phyloP scores from a whole-genome alignment of 495 filamentous ascomycete genomes.

The Oidiodendron maius region DNA sequence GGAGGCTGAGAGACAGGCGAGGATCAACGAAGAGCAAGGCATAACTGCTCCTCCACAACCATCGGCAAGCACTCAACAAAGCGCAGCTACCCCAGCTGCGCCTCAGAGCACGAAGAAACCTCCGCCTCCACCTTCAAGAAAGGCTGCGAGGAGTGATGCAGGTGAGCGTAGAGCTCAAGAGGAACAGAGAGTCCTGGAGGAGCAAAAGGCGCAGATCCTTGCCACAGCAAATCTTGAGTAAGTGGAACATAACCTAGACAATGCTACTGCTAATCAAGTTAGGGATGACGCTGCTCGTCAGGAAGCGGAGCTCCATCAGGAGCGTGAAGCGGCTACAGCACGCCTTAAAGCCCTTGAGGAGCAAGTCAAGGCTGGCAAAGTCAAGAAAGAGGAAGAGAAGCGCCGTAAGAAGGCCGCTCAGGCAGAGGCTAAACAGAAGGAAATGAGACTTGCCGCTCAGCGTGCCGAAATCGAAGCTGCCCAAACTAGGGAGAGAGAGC shows the following conservation, averaged over 20 bases:
- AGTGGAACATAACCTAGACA: slow-evolving; percentile 33
- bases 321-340: slow-evolving; percentile 76
- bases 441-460: slow-evolving; percentile 75
- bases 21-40: slow-evolving; percentile 77
- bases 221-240: slow-evolving; percentile 80
- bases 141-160: slow-evolving; percentile 58
- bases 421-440: slow-evolving; percentile 82
- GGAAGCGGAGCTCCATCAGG: slow-evolving; percentile 71
- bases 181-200: slow-evolving; percentile 51
- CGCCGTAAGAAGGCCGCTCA: slow-evolving; percentile 81
- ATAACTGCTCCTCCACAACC: slow-evolving; percentile 39
- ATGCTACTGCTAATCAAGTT: slow-evolving; percentile 28
- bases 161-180: slow-evolving; percentile 47
- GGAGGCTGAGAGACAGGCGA: slow-evolving; percentile 78
- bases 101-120: slow-evolving; percentile 62
- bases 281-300: slow-evolving; percentile 73
- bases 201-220: slow-evolving; percentile 73
- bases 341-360: slow-evolving; percentile 86
- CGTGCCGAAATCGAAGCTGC: slow-evolving; percentile 90
- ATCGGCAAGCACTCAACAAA: slow-evolving; percentile 27
- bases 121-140: slow-evolving; percentile 79
- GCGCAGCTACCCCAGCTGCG: slow-evolving; percentile 34
- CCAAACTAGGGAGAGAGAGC: slow-evolving; percentile 77
- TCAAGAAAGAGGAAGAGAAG: slow-evolving; percentile 97
- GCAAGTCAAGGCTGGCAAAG: slow-evolving; percentile 86